Evolutionary conservation across 805 yeast species (phyloP).

Genomic region (Cyberlindnera euphorbiiphila): DNA sequence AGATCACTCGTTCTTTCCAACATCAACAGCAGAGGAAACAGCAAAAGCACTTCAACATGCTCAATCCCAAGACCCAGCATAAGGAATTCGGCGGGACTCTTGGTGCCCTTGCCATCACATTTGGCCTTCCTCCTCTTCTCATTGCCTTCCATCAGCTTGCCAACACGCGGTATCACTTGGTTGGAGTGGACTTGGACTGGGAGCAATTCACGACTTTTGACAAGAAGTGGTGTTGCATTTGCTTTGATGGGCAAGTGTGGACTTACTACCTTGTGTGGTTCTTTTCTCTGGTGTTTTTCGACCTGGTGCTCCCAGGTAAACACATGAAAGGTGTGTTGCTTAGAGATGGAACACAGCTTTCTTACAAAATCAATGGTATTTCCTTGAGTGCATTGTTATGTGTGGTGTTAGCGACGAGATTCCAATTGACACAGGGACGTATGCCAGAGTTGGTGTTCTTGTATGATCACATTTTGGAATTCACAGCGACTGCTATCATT

Average conservation of each 20-base stretch:
- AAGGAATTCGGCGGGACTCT: constrained; percentile 74
- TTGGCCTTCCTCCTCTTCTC: constrained; percentile 64
- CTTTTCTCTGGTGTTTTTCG: constrained; percentile 56
- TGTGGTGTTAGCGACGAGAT: constrained; percentile 47
- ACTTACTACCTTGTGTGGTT: constrained; percentile 72
- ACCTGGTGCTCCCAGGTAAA: constrained; percentile 63
- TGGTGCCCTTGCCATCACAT: constrained; percentile 67
- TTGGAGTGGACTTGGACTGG: constrained; percentile 45
- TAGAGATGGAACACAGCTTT: constrained; percentile 69
- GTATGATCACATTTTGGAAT: constrained; percentile 61
- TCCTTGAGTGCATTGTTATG: constrained; percentile 43
- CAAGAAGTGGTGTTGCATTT: constrained; percentile 31
- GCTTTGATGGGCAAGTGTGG: constrained; percentile 53
- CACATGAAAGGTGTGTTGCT: constrained; percentile 59
- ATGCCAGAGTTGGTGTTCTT: constrained; percentile 80
- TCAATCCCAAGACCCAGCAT: constrained; percentile 68
- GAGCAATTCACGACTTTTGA: constrained; percentile 35
- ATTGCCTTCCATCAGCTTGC: constrained; percentile 55
- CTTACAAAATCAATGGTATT: constrained; percentile 80
- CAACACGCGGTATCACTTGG: constrained; percentile 53
- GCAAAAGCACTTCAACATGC: no score
- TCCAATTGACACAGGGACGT: constrained; percentile 43
- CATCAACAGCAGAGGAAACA: no score
- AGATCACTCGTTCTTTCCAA: no score
- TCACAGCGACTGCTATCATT: constrained; percentile 58